Conservation (phyloP, 1,284 basidiomycete species). For the Schizophyllum amplum region DNA sequence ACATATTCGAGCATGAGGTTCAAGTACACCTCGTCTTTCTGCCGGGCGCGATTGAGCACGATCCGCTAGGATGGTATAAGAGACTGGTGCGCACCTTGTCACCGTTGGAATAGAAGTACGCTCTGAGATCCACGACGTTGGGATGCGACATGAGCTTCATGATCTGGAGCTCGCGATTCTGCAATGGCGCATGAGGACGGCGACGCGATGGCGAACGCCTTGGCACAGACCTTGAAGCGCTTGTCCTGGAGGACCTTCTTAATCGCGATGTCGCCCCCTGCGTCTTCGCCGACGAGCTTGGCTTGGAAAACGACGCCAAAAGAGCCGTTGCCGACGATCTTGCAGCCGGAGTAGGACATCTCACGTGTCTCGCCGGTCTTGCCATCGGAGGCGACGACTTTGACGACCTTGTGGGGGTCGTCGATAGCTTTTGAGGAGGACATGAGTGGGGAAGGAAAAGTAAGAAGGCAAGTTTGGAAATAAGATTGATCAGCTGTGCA, state of each 20-base stretch:
- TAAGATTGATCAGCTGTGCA: neutral
- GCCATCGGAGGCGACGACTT: conserved; percentile 92
- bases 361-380: conserved; percentile 86
- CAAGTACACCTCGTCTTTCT: conserved; percentile 99
- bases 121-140: conserved; percentile 95
- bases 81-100: conserved; percentile 72
- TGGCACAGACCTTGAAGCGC: conserved; percentile 86
- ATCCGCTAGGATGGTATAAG: conserved; percentile 8
- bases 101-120: conserved; percentile 99
- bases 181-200: conserved; percentile 12
- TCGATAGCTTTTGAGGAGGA: conserved; percentile 61
- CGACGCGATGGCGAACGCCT: conserved; percentile 14
- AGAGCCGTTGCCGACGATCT: conserved; percentile 97
- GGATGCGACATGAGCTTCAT: conserved; percentile 98
- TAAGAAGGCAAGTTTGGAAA: neutral
- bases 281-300: conserved; percentile 55
- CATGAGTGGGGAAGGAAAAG: conserved; percentile 13
- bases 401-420: conserved; percentile 92
- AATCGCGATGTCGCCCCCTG: conserved; percentile 90
- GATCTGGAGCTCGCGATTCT: conserved; percentile 99
- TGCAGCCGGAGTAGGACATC: conserved; percentile 94
- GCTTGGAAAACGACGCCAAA: conserved; percentile 98
- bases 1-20: conserved; percentile 99
- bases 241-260: conserved; percentile 99
- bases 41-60: conserved; percentile 15